Conservation (phyloP, 1,139 yeast genomes). For the Geotrichum europaeum region DNA sequence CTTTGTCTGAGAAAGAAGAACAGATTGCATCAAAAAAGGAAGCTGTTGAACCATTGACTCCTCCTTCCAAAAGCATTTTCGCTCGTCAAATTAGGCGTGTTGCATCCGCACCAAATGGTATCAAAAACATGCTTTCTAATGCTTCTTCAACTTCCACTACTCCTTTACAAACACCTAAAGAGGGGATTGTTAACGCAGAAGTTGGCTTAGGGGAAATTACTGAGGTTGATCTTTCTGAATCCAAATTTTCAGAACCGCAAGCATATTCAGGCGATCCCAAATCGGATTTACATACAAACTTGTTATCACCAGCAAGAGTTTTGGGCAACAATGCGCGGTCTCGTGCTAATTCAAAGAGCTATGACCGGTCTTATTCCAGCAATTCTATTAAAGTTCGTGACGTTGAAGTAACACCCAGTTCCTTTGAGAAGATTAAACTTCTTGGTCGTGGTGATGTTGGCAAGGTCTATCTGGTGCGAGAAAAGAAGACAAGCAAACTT, state of each 20-base stretch:
- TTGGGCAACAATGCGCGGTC: slow-evolving; percentile 20
- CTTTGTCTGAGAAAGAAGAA: not conserved
- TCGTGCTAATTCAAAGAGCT: slow-evolving; percentile 33
- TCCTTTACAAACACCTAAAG: slow-evolving; percentile 13
- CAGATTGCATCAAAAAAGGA: slow-evolving; percentile 7
- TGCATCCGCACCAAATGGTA: slow-evolving; percentile 72
- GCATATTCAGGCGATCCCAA: slow-evolving; percentile 78
- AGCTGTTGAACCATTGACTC: slow-evolving; percentile 14
- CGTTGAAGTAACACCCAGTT: slow-evolving; percentile 77
- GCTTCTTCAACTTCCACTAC: slow-evolving; percentile 15
- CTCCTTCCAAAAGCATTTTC: slow-evolving; percentile 36
- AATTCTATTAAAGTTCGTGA: slow-evolving; percentile 62
- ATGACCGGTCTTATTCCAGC: slow-evolving; percentile 45
- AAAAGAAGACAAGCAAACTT: slow-evolving; percentile 62
- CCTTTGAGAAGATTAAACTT: slow-evolving; percentile 81
- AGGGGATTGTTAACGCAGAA: not conserved
- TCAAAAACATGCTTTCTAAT: slow-evolving; percentile 29
- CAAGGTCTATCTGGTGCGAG: slow-evolving; percentile 84
- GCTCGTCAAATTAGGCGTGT: slow-evolving; percentile 61
- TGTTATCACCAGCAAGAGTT: slow-evolving; percentile 5
- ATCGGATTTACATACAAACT: slow-evolving; percentile 62
- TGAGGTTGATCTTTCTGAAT: slow-evolving; percentile 14
- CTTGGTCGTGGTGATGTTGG: slow-evolving; percentile 98
- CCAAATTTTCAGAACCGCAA: slow-evolving; percentile 52
- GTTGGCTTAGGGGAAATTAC: slow-evolving; percentile 13